Evolutionary conservation across 352 stramenopile species (phyloP).

Genomic region (Aphanomyces stellatus): DNA sequence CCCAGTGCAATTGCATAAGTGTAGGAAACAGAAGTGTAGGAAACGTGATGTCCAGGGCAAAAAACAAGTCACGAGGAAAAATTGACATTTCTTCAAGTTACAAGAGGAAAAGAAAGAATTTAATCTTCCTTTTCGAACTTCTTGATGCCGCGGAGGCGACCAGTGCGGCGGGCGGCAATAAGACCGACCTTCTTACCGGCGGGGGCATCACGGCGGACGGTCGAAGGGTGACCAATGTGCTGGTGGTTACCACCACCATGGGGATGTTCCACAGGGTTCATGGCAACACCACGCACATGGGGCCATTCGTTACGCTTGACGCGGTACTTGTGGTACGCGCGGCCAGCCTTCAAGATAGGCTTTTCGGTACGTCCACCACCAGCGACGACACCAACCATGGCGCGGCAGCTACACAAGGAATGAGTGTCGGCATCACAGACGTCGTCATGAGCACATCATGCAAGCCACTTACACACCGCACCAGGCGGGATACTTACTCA

Average conservation of each 20-base stretch:
- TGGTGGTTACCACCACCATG: slow-evolving; percentile 99
- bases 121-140: slow-evolving; percentile 92
- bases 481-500: slow-evolving; percentile 70
- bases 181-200: slow-evolving; percentile 99
- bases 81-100: slow-evolving; percentile 23
- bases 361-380: slow-evolving; percentile 98
- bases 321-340: slow-evolving; percentile 98
- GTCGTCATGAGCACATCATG: slow-evolving; percentile 21
- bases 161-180: slow-evolving; percentile 95
- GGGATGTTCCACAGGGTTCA: slow-evolving; percentile 99
- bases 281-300: slow-evolving; percentile 98
- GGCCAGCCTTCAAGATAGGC: slow-evolving; percentile 96
- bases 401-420: slow-evolving; percentile 81
- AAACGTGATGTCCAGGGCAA: no score
- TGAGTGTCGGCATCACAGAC: not conserved
- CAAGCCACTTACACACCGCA: slow-evolving; percentile 27
- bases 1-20: no score
- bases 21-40: no score
- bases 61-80: not conserved
- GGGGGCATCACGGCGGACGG: slow-evolving; percentile 88
- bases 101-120: not conserved
- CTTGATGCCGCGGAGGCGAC: slow-evolving; percentile 96
- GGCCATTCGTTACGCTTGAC: slow-evolving; percentile 99
- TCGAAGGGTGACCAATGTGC: slow-evolving; percentile 99
- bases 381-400: slow-evolving; percentile 96